A percentile compares a stretch with the other conserved stretches of the same genome.
These are phyloP conservation scores for Hanseniaspora meyeri DNA, from an alignment of 805 yeast genomes.

Conservation along the genomic window DNA sequence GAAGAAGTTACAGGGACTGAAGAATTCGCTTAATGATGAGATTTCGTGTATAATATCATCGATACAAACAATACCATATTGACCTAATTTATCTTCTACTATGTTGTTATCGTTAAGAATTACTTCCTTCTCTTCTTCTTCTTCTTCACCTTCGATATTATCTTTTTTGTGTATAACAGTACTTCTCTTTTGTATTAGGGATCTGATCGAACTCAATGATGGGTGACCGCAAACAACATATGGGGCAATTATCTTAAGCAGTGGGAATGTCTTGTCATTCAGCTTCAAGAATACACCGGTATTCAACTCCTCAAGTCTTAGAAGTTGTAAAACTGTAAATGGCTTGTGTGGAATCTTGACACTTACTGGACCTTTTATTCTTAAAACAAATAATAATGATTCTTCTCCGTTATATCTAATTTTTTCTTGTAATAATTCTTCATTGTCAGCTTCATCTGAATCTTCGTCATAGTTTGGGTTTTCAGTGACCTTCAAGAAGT, in stretches of 20 bases:
- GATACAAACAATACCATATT: conserved; percentile 60
- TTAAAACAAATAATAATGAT: conserved; percentile 50
- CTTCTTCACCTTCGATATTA: conserved; percentile 18
- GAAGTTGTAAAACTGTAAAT: conserved; percentile 42
- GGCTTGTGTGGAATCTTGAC: conserved; percentile 57
- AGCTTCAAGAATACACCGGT: conserved; percentile 62
- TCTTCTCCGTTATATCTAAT: conserved; percentile 32
- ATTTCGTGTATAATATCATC: conserved; percentile 72
- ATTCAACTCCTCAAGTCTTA: conserved; percentile 48
- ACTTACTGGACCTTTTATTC: conserved; percentile 54
- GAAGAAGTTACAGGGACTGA: conserved; percentile 49
- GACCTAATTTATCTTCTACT: conserved; percentile 61
- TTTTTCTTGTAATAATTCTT: conserved; percentile 25
- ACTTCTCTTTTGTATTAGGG: conserved; percentile 66
- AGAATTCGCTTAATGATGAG: conserved; percentile 47
- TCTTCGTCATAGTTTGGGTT: conserved; percentile 14
- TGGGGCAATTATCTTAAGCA: conserved; percentile 57
- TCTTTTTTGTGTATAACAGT: conserved; percentile 32
- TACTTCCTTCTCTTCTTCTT: conserved; percentile 31
- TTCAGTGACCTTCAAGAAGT: conserved; percentile 27
- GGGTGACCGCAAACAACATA: conserved; percentile 66
- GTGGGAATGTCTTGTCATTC: conserved; percentile 46
- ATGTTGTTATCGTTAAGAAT: conserved; percentile 61
- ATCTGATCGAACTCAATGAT: conserved; percentile 58
- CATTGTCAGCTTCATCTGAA: conserved; percentile 22